These are phyloP conservation scores for Penicillium verrucosum DNA, from an alignment of 2,329 filamentous ascomycete genomes.

Conservation along the genomic window DNA sequence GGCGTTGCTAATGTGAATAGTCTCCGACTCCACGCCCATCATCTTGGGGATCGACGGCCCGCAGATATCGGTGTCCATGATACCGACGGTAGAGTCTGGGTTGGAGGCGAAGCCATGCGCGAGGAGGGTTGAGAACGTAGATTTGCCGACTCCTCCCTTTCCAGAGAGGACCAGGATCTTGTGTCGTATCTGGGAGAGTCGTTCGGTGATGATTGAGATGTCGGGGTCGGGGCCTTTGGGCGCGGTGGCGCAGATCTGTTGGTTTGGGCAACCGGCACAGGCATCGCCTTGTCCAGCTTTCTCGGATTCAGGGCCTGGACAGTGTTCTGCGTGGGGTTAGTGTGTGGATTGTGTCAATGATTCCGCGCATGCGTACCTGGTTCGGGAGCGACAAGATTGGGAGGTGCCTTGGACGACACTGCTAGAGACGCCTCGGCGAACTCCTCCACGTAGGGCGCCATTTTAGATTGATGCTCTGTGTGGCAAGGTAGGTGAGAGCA, in stretches of 20 bases:
- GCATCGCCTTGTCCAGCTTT: constrained; percentile 66
- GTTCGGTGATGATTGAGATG: constrained; percentile 79
- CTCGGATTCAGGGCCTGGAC: constrained; percentile 68
- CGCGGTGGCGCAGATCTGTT: constrained; percentile 87
- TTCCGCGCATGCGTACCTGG: constrained; percentile 53
- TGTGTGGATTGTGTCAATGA: not conserved
- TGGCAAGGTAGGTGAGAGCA: not conserved
- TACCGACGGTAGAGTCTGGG: constrained; percentile 73
- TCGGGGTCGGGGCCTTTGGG: constrained; percentile 96
- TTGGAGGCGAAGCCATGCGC: constrained; percentile 86
- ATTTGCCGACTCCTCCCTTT: constrained; percentile 96
- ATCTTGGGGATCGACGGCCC: constrained; percentile 96
- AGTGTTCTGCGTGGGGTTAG: constrained; percentile 63
- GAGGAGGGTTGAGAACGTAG: constrained; percentile 84
- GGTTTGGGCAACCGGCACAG: constrained; percentile 93
- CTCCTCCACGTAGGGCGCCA: constrained; percentile 80
- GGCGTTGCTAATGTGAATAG: constrained; percentile 81
- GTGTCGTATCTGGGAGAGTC: constrained; percentile 77
- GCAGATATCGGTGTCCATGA: constrained; percentile 98
- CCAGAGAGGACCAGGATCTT: constrained; percentile 91
- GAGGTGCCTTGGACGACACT: constrained; percentile 72
- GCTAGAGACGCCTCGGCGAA: constrained; percentile 68
- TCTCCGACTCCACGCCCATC: constrained; percentile 95
- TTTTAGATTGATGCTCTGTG: constrained; percentile 34
- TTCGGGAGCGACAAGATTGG: constrained; percentile 86